Conservation (phyloP, 1,139 yeast genomes). For the Cylindricascospora bacillispora region DNA sequence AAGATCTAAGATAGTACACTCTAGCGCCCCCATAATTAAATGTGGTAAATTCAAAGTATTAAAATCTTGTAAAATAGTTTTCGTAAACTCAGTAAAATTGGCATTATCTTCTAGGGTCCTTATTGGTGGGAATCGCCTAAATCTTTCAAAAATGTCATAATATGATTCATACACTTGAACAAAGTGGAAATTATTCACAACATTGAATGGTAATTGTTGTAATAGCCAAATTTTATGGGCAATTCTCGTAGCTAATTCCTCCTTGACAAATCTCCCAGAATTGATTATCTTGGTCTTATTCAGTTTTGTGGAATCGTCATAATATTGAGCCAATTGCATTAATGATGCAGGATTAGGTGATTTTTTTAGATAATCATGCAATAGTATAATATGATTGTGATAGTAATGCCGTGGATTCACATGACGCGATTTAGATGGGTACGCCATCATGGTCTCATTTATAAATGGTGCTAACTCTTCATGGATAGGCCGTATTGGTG, state of each 20-base stretch:
- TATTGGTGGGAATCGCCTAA: conserved; percentile 60
- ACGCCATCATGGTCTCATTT: conserved; percentile 21
- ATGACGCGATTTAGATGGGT: conserved; percentile 25
- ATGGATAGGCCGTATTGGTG: conserved; percentile 20
- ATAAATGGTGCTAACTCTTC: conserved; percentile 24
- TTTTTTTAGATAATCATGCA: conserved; percentile 51
- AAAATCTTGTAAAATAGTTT: conserved; percentile 51
- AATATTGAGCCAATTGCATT: conserved; percentile 80
- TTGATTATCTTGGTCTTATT: conserved; percentile 67
- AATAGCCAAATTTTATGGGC: conserved; percentile 70
- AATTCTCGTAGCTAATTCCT: conserved; percentile 72
- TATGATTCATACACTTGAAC: conserved; percentile 83
- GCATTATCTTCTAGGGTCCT: conserved; percentile 61
- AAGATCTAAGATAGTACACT: conserved; percentile 52
- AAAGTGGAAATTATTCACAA: conserved; percentile 73
- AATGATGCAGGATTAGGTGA: conserved; percentile 83
- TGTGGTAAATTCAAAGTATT: conserved; percentile 76
- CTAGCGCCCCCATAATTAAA: conserved; percentile 85
- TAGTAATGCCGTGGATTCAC: conserved; percentile 60
- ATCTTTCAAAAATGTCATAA: conserved; percentile 73
- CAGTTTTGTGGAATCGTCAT: conserved; percentile 41
- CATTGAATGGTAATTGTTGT: conserved; percentile 72
- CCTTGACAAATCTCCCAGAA: conserved; percentile 78
- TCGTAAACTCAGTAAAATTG: conserved; percentile 50
- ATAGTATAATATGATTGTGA: conserved; percentile 52